Evolutionary conservation across 2,329 filamentous ascomycete species (phyloP).

Genomic region (Leptoxyphium fumago): DNA sequence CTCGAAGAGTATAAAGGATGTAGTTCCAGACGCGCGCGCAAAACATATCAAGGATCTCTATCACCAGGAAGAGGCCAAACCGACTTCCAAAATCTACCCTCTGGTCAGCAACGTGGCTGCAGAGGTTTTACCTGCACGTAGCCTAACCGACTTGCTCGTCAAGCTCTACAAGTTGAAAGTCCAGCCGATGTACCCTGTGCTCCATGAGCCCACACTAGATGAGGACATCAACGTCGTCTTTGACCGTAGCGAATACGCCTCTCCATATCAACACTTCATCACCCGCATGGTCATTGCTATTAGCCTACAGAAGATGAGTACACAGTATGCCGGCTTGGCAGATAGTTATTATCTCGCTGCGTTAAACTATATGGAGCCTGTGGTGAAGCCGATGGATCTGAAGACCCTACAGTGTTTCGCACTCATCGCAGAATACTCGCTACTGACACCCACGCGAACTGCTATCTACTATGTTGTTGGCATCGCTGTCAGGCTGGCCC

Average conservation of each 20-base stretch:
- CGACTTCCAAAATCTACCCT: constrained; percentile 70
- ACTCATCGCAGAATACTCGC: constrained; percentile 78
- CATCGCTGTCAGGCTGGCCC: constrained; percentile 71
- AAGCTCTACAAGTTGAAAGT: constrained; percentile 81
- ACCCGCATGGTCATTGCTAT: constrained; percentile 87
- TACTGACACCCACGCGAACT: constrained; percentile 80
- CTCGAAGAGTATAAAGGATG: constrained; percentile 78
- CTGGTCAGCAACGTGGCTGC: constrained; percentile 78
- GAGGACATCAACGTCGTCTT: constrained; percentile 71
- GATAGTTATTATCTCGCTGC: constrained; percentile 92
- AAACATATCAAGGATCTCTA: constrained; percentile 55
- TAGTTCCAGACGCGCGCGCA: constrained; percentile 63
- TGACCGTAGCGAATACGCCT: constrained; percentile 49
- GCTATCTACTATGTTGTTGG: constrained; percentile 90
- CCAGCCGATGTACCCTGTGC: constrained; percentile 71
- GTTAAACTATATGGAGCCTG: constrained; percentile 66
- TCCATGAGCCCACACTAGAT: constrained; percentile 71
- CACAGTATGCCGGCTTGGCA: constrained; percentile 79
- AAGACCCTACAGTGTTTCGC: constrained; percentile 81
- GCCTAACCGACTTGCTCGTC: constrained; percentile 62
- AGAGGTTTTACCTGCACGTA: constrained; percentile 55
- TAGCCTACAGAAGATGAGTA: constrained; percentile 80
- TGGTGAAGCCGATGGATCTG: constrained; percentile 77
- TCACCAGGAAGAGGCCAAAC: constrained; percentile 48
- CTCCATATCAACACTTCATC: constrained; percentile 74